Base-by-base conservation (phyloP, 2,329 filamentous ascomycete species). In the Pestalotiopsis sp. region DNA sequence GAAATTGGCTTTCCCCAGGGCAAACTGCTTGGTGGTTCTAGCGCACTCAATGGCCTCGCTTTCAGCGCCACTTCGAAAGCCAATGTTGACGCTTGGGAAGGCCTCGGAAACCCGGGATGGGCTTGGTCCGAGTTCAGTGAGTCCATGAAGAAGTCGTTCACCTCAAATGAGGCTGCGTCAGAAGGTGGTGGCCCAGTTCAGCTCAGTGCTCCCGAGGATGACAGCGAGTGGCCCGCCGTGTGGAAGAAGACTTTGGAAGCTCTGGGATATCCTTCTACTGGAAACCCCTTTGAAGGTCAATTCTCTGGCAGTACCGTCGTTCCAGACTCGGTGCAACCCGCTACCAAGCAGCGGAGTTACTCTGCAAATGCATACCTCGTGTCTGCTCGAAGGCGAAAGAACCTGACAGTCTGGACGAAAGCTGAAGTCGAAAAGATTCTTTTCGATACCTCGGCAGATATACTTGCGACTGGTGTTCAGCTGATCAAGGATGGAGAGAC, bases 91-190 rank as follows among this genome's bases (percentile, higher is more conserved):
- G 71, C 67, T 9, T 73, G 71, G 70, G 64, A 49, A 9, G 56
- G 6, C 3, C 66, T 74, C 5, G 71, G 71, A 9, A 74, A 73
- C 39, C 69, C 68, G 0, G 71, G 71, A 13, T 74, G 73, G 71
- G 69, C 66, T 3, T 74, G 71, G 70, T 25, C 61, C 14, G 66
- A 31, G 66, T 70, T 74, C 63, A 60, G 59, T 9, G 23, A 70
- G 38, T 71, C 72, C 12, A 20, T 71, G 58, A 59, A 36, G 12
- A 27, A 59, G 57, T 59, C 57, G 17, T 59, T 25, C 11, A 59
- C 57, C 23, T 59, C 23, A 23, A 14, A 14, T 12, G 23, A 27
- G 14, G 58, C 11, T 13, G 36, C 59, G 3, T 49, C 14, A 14
- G 13, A 65, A 17, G 49, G 39, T 31, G 14, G 27, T 2, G 52